phyloP scores from a whole-genome alignment of 306 rosid genomes.

The Acacia confusa region DNA sequence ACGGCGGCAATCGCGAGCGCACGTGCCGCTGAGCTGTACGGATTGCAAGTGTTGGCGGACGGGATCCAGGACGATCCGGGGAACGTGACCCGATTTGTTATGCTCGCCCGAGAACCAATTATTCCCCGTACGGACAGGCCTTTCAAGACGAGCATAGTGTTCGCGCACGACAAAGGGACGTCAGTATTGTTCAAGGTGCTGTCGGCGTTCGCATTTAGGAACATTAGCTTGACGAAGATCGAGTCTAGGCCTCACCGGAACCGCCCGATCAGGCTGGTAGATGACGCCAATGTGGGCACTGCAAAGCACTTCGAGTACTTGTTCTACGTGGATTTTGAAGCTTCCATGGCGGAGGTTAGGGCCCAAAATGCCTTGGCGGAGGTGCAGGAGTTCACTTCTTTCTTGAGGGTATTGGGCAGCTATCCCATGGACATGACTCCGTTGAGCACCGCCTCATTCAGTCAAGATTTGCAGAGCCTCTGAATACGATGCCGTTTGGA shows the following conservation, averaged over 20 bases:
- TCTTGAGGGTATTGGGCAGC: slow-evolving; percentile 88
- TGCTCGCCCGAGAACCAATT: slow-evolving; percentile 91
- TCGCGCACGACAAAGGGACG: slow-evolving; percentile 92
- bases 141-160: slow-evolving; percentile 89
- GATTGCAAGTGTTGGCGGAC: slow-evolving; percentile 65
- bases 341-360: slow-evolving; percentile 91
- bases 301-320: slow-evolving; percentile 94
- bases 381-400: slow-evolving; percentile 95
- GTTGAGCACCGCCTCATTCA: slow-evolving; percentile 48
- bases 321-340: slow-evolving; percentile 93
- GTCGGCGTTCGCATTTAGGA: slow-evolving; percentile 86
- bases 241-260: slow-evolving; percentile 91
- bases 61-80: slow-evolving; percentile 94
- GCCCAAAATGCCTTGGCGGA: slow-evolving; percentile 95
- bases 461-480: slow-evolving; percentile 32
- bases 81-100: slow-evolving; percentile 90
- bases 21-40: slow-evolving; percentile 88
- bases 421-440: slow-evolving; percentile 99
- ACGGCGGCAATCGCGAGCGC: slow-evolving; percentile 89
- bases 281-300: slow-evolving; percentile 85
- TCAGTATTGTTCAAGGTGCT: slow-evolving; percentile 91
- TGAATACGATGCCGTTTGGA: neutral
- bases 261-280: slow-evolving; percentile 85
- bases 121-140: slow-evolving; percentile 91
- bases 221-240: slow-evolving; percentile 92